Conservation (phyloP, 495 filamentous ascomycete species). For the Aspergillus kassunensis region DNA sequence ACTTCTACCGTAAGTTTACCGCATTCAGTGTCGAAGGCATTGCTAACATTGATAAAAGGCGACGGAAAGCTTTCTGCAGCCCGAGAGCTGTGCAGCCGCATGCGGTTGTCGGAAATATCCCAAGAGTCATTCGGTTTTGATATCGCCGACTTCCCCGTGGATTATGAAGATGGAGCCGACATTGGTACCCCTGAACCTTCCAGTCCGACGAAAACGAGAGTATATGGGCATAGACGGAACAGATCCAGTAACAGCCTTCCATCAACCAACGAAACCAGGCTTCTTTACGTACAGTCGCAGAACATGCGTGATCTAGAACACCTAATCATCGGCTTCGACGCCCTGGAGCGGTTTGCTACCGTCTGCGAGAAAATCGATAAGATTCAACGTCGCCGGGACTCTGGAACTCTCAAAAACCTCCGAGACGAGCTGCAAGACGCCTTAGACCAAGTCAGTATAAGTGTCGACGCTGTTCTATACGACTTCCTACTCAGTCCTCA, state of each 20-base stretch:
- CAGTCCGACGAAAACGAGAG: slow-evolving; percentile 33
- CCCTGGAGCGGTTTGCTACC: slow-evolving; percentile 56
- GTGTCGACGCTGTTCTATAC: slow-evolving; percentile 36
- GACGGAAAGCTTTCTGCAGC: slow-evolving; percentile 60
- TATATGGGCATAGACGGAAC: slow-evolving; percentile 19
- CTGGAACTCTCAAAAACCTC: slow-evolving; percentile 33
- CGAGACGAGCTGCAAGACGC: slow-evolving; percentile 29
- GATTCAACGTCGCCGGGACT: slow-evolving; percentile 33
- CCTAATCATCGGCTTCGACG: slow-evolving; percentile 61
- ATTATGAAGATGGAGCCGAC: slow-evolving; percentile 23
- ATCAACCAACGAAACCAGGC: slow-evolving; percentile 11
- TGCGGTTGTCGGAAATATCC: slow-evolving; percentile 40
- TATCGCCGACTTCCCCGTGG: slow-evolving; percentile 29
- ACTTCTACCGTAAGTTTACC: slow-evolving; percentile 35
- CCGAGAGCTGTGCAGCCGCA: slow-evolving; percentile 50
- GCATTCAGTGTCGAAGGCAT: neutral
- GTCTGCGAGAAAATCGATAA: slow-evolving; percentile 43
- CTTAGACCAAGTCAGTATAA: slow-evolving; percentile 28
- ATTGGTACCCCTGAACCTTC: slow-evolving; percentile 22
- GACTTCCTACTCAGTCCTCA: slow-evolving; percentile 35
- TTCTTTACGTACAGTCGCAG: slow-evolving; percentile 51
- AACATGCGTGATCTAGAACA: slow-evolving; percentile 72
- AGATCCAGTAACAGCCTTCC: slow-evolving; percentile 15
- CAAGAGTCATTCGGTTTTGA: slow-evolving; percentile 41
- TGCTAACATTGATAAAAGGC: slow-evolving; percentile 16